These are phyloP conservation scores for Rhododendron griersonianum DNA, from an alignment of 148 eudicot genomes.

Conservation along the genomic window DNA sequence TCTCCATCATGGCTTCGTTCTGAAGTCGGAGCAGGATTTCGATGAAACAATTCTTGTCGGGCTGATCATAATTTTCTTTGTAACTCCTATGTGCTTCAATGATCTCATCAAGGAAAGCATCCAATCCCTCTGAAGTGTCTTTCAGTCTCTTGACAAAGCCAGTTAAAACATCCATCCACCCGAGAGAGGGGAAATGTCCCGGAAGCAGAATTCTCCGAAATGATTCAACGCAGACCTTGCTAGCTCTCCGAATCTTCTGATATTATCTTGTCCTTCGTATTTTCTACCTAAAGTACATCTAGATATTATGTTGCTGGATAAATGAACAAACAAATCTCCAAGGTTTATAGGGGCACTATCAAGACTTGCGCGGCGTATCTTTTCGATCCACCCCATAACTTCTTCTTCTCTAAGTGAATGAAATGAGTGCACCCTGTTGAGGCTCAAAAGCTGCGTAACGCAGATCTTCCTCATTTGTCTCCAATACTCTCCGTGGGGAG, in stretches of 20 bases:
- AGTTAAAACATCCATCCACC: constrained; percentile 1
- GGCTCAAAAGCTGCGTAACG: not conserved
- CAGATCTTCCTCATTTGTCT: not conserved
- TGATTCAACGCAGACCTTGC: not conserved
- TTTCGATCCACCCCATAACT: not conserved
- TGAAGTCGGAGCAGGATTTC: not conserved
- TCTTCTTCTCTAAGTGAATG: not conserved
- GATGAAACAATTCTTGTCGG: not conserved
- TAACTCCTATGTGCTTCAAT: not conserved
- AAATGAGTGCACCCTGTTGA: not conserved
- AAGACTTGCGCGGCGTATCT: not conserved
- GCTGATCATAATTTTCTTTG: not conserved
- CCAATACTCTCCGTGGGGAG: not conserved
- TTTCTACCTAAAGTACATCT: not conserved
- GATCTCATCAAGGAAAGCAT: not conserved
- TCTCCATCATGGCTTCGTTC: not conserved
- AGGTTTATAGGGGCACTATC: not conserved
- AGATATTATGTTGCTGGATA: not conserved
- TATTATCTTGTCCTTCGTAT: not conserved
- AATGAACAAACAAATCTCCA: not conserved
- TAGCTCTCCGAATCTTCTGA: not conserved
- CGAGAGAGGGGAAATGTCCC: not conserved
- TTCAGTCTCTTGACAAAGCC: not conserved
- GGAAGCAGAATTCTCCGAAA: not conserved
- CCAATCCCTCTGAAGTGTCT: not conserved